These are phyloP conservation scores for Monilinia fructigena DNA, from an alignment of 2,329 filamentous ascomycete genomes.

Conservation along the genomic window DNA sequence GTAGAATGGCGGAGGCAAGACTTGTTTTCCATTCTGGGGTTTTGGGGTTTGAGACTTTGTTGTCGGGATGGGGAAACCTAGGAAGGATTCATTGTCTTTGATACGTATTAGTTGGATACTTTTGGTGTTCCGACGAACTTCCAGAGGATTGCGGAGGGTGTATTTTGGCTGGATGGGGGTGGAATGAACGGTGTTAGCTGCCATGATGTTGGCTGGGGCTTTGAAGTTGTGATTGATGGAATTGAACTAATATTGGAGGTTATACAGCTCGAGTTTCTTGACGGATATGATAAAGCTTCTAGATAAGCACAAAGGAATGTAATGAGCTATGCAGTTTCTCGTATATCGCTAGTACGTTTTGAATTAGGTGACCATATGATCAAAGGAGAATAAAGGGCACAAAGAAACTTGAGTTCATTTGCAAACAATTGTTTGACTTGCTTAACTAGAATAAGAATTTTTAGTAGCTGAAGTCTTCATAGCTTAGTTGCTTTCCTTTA, in stretches of 20 bases:
- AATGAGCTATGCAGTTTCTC: constrained; percentile 4
- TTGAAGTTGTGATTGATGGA: neutral
- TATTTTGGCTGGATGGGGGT: constrained; percentile 28
- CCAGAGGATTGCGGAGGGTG: constrained; percentile 27
- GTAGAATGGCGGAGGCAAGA: constrained; percentile 32
- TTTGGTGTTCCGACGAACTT: constrained; percentile 26
- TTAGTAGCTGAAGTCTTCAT: constrained; percentile 50
- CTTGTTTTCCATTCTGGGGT: constrained; percentile 25
- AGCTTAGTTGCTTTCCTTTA: constrained; percentile 46
- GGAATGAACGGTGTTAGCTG: constrained; percentile 9
- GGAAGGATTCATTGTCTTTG: constrained; percentile 32
- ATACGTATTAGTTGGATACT: constrained; percentile 32
- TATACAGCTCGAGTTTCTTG: neutral
- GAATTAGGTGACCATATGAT: neutral
- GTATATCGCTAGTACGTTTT: constrained; percentile 1
- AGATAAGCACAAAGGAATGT: constrained; percentile 11
- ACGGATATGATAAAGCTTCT: neutral
- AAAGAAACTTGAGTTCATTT: constrained; percentile 3
- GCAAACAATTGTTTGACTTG: constrained; percentile 14
- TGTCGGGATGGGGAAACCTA: constrained; percentile 30
- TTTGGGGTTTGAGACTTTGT: constrained; percentile 23
- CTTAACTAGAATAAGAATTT: neutral
- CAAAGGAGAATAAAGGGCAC: neutral
- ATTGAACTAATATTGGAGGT: neutral
- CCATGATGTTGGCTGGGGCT: constrained; percentile 4